Evolutionary conservation across 75 land plant genomes (phyloP), one percentile per base, ranked within the genome.

Genomic region (Cunninghamia lanceolata): DNA sequence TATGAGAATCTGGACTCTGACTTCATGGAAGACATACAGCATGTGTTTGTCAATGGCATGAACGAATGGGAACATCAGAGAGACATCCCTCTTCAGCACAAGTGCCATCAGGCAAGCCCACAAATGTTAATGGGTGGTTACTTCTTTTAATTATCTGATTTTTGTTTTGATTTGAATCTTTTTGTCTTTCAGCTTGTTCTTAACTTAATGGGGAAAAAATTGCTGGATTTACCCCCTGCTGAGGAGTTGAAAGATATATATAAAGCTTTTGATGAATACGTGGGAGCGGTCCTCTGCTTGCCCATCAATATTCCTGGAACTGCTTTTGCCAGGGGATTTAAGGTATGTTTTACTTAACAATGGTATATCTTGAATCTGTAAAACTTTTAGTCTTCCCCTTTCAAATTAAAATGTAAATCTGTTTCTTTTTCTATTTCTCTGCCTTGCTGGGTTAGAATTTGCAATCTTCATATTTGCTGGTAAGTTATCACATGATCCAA

Each of bases 201-300:
- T 8, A 66, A 66, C 70, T 66, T 66, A 28, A 66, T 66, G 70
- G 70, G 70, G 70, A 66, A 66, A 28, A 66, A 66, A 7, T 25
- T 66, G 70, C n/a, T 66, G n/a, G 70, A 66, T 66, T 66, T 66
- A 66, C 70, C 70, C 70, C 70, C 70, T 66, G 70, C n/a, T 21
- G 70, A 66, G 70, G 70, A 66, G 30, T 5, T 66, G 70, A 28
- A 25, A 28, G n/a, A 28, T 5, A 66, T 66, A 21, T 25, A 28
- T 28, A 21, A 66, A 66, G 70, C 70, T 21, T 66, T 66, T 66
- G n/a, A 66, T 0, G 38, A 79, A 36, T 40, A 21, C 43, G 13
- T 79, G 2, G 30, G 38, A 78, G 81, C 68, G 1, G 6, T 63
- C 28, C 5, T 63, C 28, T 17, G 21, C 68, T 21, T 63, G n/a